Evolutionary conservation across 148 eudicot species (phyloP).

Genomic region (Mesembryanthemum crystallinum): DNA sequence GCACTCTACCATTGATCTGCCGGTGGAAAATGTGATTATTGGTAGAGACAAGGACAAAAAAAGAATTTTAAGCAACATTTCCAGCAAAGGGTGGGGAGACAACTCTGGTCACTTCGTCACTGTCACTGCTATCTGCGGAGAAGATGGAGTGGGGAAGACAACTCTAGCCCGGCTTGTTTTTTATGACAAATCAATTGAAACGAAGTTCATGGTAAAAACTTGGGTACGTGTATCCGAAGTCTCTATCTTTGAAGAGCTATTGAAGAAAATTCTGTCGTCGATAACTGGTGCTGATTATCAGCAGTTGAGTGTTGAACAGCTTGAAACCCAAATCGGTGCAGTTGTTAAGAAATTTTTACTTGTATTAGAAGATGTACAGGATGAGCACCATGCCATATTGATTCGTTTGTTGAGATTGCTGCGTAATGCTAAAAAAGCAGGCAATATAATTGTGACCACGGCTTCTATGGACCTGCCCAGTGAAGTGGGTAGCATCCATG

Average conservation of each 20-base stretch:
- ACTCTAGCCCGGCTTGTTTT: slow-evolving; percentile 22
- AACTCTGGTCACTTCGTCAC: no score
- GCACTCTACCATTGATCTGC: no score
- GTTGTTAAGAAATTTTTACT: neutral
- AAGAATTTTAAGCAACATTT: neutral
- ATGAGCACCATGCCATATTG: neutral
- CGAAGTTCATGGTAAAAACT: neutral
- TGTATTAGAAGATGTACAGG: neutral
- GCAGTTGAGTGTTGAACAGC: neutral
- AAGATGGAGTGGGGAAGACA: slow-evolving; percentile 33
- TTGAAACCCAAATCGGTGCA: neutral
- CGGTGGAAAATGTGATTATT: neutral
- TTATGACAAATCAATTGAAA: neutral
- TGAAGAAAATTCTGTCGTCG: neutral
- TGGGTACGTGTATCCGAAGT: slow-evolving; percentile 2
- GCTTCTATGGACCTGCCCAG: neutral
- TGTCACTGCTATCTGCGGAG: slow-evolving; percentile 22
- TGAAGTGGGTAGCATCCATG: neutral
- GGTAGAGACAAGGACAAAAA: slow-evolving; percentile 22
- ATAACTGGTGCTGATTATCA: neutral
- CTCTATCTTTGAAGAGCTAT: neutral
- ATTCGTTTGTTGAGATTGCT: neutral
- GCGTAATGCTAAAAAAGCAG: neutral
- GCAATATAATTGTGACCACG: neutral
- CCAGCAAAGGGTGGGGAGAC: no score